phyloP scores from a whole-genome alignment of 2,329 filamentous ascomycete species.

The Ascochyta lentis region DNA sequence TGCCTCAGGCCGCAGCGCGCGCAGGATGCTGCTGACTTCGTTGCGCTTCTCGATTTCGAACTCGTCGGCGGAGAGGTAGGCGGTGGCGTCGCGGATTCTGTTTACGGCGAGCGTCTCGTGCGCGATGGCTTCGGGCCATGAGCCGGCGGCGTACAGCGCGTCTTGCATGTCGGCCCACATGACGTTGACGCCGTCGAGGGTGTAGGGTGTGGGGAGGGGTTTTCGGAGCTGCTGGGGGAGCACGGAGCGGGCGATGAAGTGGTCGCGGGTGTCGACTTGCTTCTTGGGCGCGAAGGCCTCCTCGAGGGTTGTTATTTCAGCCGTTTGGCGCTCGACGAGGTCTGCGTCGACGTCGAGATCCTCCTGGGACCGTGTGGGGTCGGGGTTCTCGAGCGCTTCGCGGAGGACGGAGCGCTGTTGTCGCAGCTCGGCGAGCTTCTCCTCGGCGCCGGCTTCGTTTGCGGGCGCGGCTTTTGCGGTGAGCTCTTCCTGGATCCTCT shows the following conservation, averaged over 20 bases:
- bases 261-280: conserved; percentile 21
- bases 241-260: conserved; percentile 34
- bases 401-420: conserved; percentile 17
- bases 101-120: conserved; percentile 32
- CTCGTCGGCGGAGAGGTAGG: conserved; percentile 29
- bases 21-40: conserved; percentile 27
- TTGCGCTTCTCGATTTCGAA: conserved; percentile 25
- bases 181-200: conserved; percentile 35
- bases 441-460: conserved; percentile 29
- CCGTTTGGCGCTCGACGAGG: conserved; percentile 17
- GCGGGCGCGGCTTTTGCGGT: conserved; percentile 25
- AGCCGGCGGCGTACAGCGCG: conserved; percentile 32
- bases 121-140: conserved; percentile 32
- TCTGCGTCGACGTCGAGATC: conserved; percentile 21
- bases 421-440: conserved; percentile 24
- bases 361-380: conserved; percentile 19
- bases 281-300: conserved; percentile 33
- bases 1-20: conserved; percentile 12
- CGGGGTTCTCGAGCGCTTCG: conserved; percentile 23
- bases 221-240: conserved; percentile 30
- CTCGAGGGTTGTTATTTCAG: conserved; percentile 28
- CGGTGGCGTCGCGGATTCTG: conserved; percentile 13
- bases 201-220: conserved; percentile 29
- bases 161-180: conserved; percentile 46
- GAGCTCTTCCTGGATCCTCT: conserved; percentile 25